phyloP scores from a whole-genome alignment of 345 rosid species.

The Pistacia atlantica region DNA sequence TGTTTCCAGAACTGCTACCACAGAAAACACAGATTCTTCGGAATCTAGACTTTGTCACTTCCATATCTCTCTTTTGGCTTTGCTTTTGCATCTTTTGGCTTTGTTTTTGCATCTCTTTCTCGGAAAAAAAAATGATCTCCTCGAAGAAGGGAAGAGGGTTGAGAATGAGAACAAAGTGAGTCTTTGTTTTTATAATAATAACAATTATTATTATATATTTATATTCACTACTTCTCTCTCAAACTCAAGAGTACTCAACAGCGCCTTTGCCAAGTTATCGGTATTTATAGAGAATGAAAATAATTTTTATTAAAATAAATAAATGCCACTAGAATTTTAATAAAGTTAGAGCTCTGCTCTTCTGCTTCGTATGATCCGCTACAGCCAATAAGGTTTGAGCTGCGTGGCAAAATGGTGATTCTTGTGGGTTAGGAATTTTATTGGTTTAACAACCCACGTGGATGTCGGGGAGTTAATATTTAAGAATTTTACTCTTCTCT shows the following conservation, averaged over 20 bases:
- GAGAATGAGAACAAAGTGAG: conserved; percentile 43
- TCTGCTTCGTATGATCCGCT: too few relatives aligned
- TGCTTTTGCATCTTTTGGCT: conserved; percentile 22
- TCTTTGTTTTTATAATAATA: conserved; percentile 9
- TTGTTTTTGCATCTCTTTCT: conserved; percentile 24
- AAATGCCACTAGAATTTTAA: neutral
- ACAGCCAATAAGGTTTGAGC: neutral
- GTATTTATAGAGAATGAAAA: neutral
- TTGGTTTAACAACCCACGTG: neutral
- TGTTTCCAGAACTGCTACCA: conserved; percentile 85
- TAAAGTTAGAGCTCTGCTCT: neutral
- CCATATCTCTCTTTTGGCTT: conserved; percentile 30
- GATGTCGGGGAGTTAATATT: neutral
- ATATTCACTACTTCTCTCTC: too few relatives aligned
- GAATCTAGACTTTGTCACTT: conserved; percentile 68
- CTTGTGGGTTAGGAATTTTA: neutral
- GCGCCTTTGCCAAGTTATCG: too few relatives aligned
- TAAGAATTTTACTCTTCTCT: too few relatives aligned
- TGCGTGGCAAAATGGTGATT: neutral
- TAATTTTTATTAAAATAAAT: neutral
- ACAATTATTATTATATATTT: too few relatives aligned
- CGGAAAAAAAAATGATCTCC: conserved; percentile 2
- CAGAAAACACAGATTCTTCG: conserved; percentile 87
- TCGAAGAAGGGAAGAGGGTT: conserved; percentile 26
- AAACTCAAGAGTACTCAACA: too few relatives aligned